Evolutionary conservation across 176 grass and related monocot species (phyloP), one percentile per base, ranked within the genome.

Genomic region (Oryza coarctata): DNA sequence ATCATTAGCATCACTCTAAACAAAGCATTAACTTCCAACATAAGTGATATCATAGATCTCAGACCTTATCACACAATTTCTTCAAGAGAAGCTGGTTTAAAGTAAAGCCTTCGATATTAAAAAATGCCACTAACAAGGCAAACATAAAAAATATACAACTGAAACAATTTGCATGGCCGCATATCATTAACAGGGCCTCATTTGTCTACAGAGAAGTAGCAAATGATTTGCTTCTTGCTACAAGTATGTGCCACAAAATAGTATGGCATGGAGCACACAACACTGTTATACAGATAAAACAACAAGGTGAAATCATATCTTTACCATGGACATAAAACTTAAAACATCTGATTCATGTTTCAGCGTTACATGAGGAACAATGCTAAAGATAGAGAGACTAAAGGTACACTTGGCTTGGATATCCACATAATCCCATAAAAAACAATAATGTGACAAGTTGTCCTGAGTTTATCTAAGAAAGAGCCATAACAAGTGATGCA

Each of bases 341-440:
- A 34, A 65, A 43, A 73, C 47, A 38, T 50, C 22, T 8, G 7
- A 12, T 5, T 28, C n/a, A 5, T 23, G 44, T 57, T 32, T 45
- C 74, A 8, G 13, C 20, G 68, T 81, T 73, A 60, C 43, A 44
- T 70, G 60, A 57, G 43, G 34, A 88, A 70, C 55, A 79, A 58
- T 44, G 65, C 8, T 20, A 3, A 44, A 83, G 43, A 78, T 79
- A 57, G 30, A 38, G 66, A 71, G 6, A 60, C 43, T 33, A 78
- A 79, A 88, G 60, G 32, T 12, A n/a, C 60, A 58, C 12, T 52
- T 7, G 6, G 8, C 58, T 67, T 73, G 35, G 73, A 58, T 28
- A 43, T 68, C n/a, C 9, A 79, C 22, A 22, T 49, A 70, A 57
- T 26, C 41, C 58, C 26, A 83, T 15, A 1, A 6, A 66, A 31